phyloP scores from a whole-genome alignment of 768 basidiomycete species.

The Artomyces pyxidatus region DNA sequence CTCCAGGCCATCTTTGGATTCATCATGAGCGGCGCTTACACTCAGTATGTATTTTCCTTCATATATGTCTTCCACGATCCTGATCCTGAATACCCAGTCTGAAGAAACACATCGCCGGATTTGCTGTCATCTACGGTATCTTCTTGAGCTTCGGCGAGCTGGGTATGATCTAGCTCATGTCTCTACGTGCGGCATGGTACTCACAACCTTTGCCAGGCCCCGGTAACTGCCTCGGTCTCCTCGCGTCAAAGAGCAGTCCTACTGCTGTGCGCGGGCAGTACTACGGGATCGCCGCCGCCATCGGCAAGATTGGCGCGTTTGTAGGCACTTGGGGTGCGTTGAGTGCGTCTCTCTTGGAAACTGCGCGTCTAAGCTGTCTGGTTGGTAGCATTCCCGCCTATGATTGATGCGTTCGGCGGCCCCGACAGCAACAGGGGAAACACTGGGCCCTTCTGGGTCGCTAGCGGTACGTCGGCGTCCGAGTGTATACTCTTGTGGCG shows the following conservation, averaged over 20 bases:
- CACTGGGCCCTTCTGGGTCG: constrained; percentile 89
- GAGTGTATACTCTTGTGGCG: no score
- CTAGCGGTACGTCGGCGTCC: constrained; percentile 60
- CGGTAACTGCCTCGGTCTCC: constrained; percentile 78
- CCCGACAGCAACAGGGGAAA: constrained; percentile 43
- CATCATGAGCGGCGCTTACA: constrained; percentile 82
- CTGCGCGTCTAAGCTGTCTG: no score
- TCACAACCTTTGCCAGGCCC: constrained; percentile 40
- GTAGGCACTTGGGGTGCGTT: constrained; percentile 80
- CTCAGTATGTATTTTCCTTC: constrained; percentile 25
- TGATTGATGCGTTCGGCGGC: constrained; percentile 69
- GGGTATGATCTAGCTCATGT: constrained; percentile 35
- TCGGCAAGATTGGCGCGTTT: constrained; percentile 82
- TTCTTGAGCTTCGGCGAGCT: constrained; percentile 88
- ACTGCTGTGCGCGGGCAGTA: constrained; percentile 82
- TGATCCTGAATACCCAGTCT: constrained; percentile 22
- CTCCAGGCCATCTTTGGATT: constrained; percentile 73
- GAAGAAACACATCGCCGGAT: constrained; percentile 55
- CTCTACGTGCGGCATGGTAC: background rate
- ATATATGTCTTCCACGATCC: background rate
- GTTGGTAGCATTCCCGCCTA: no score
- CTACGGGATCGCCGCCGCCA: constrained; percentile 79
- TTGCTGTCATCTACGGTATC: constrained; percentile 78
- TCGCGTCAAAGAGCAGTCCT: constrained; percentile 79
- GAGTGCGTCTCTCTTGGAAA: no score